Evolutionary conservation across 257 asterid species (phyloP).

Genomic region (Nicotiana otophora): DNA sequence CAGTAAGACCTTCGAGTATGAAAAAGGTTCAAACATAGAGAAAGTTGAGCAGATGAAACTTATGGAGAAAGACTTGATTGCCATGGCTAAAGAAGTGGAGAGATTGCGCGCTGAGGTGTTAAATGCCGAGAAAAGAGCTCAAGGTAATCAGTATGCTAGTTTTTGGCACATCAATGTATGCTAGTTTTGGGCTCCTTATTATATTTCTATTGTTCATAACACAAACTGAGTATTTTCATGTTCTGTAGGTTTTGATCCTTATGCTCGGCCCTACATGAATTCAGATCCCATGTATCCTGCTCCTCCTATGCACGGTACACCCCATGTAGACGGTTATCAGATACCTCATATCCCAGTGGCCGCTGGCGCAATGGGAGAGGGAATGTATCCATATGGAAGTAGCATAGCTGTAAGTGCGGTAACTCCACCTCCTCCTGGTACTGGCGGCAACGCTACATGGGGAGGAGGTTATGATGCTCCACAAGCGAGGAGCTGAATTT

Average conservation of each 20-base stretch:
- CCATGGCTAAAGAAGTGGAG: constrained; percentile 55
- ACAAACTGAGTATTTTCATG: constrained; percentile 6
- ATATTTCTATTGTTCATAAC: no score
- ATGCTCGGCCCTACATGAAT: constrained; percentile 24
- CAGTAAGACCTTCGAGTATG: constrained; percentile 69
- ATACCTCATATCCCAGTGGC: constrained; percentile 24
- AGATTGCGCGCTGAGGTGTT: constrained; percentile 45
- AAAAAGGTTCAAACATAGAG: constrained; percentile 54
- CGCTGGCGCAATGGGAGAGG: constrained; percentile 24
- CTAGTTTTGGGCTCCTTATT: not conserved
- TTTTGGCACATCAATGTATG: not conserved
- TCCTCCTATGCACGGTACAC: constrained; percentile 24
- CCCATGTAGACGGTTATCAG: constrained; percentile 26
- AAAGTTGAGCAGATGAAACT: constrained; percentile 65
- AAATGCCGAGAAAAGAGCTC: constrained; percentile 50
- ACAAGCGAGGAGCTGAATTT: constrained; percentile 26
- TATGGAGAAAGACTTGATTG: constrained; percentile 63
- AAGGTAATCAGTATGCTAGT: constrained; percentile 33
- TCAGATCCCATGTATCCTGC: constrained; percentile 28
- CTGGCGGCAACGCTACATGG: constrained; percentile 25
- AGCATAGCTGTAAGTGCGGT: constrained; percentile 16
- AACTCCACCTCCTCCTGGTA: constrained; percentile 6
- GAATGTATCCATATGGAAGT: constrained; percentile 33
- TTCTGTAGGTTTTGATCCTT: constrained; percentile 36
- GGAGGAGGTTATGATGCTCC: constrained; percentile 34